Evolutionary conservation across 73 alveolate genomes (phyloP), one percentile per base, ranked within the genome.

Genomic region (Loxodes magnus): DNA sequence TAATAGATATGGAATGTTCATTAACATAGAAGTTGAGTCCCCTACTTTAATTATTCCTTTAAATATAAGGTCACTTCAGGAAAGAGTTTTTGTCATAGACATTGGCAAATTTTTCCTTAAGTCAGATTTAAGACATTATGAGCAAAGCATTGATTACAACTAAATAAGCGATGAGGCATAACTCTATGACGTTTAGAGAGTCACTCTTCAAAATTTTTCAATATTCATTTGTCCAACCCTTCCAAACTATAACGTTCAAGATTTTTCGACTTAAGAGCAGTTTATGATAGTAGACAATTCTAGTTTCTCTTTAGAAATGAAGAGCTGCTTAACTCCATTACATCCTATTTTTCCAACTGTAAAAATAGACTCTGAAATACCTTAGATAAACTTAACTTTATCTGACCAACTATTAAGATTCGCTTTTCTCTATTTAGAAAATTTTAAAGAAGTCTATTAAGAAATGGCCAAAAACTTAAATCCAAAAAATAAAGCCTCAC

Each of bases 41-140:
- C 87, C 87, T 21, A 64, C 44, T 4, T 20, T 73, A 0, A 22
- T 73, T 26, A 37, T 73, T 16, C 87, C 87, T 23, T 67, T 61
- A 39, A 53, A 57, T 9, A 26, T 38, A 21, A 36, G 36, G 37
- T 41, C 27, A 0, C 14, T 19, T 17, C 5, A 33, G 28, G 56
- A 69, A 19, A 69, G 28, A 9, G 33, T 44, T 2, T 57, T 69
- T n/a, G 57, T 69, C n/a, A n/a, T n/a, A n/a, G 72, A 61, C 24
- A 12, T 69, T 27, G 83, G 83, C 1, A 5, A 50, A 19, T 29
- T 69, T 34, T n/a, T 3, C 5, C 53, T 53, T 31, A 42, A 67
- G 9, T 51, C 62, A 31, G 23, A n/a, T 2, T 26, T 60, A 3
- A 34, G 6, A 10, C 54, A 50, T 4, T 37, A 38, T 15, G 51